A percentile compares a stretch with the other conserved stretches of the same genome.
phyloP scores from a whole-genome alignment of 768 basidiomycete genomes.

The Termitomyces sp. region DNA sequence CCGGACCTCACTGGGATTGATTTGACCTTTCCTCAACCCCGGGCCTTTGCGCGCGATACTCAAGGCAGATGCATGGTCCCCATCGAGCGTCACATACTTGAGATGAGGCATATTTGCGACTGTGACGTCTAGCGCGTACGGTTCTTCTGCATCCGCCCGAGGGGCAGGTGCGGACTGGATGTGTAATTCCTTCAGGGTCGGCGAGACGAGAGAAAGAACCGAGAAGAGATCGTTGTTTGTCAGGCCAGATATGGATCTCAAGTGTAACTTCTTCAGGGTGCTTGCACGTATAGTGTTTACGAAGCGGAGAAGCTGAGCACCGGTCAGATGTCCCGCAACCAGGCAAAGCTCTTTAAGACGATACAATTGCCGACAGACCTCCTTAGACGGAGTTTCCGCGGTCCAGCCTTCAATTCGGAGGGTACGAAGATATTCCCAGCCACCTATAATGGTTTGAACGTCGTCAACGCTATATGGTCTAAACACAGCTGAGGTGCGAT shows the following conservation, averaged over 20 bases:
- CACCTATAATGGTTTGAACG: background rate
- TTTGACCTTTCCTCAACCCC: background rate
- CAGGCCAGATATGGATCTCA: background rate
- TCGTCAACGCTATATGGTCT: background rate
- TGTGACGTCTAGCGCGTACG: conserved; percentile 1
- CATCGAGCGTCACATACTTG: background rate
- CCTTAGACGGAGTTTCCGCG: background rate
- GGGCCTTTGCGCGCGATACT: background rate
- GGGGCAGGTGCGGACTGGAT: background rate
- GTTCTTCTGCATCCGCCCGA: background rate
- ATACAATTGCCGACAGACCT: background rate
- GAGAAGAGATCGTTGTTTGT: background rate
- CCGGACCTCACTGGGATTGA: background rate
- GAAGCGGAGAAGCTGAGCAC: conserved; percentile 1
- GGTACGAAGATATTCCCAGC: conserved; percentile 1
- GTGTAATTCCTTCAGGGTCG: background rate
- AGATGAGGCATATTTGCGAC: background rate
- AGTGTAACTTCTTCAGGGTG: background rate
- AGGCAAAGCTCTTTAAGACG: conserved; percentile 5
- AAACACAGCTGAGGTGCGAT: background rate
- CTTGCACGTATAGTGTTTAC: background rate
- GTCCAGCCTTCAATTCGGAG: conserved; percentile 1
- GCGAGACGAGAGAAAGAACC: background rate
- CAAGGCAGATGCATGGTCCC: conserved; percentile 1
- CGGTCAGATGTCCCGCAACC: background rate